Conservation (phyloP, 345 rosid species). For the Excoecaria agallocha region DNA sequence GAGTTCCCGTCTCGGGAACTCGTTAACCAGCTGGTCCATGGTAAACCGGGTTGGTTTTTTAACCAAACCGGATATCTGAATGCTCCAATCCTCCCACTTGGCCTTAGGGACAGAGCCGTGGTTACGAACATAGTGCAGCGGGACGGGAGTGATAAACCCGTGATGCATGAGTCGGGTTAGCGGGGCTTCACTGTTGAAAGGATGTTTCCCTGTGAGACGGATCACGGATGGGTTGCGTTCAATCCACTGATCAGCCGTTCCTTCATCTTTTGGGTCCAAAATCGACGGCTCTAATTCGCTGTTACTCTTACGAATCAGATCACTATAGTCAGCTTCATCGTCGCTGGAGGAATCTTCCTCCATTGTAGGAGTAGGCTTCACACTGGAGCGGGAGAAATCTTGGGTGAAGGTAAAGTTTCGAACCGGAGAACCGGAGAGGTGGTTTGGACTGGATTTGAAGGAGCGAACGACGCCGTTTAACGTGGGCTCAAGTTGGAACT, state of each 20-base stretch:
- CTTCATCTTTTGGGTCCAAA: conserved; percentile 65
- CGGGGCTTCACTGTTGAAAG: conserved; percentile 86
- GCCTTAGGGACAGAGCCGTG: conserved; percentile 77
- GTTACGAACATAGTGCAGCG: conserved; percentile 94
- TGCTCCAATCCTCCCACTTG: conserved; percentile 65
- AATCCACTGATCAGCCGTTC: conserved; percentile 77
- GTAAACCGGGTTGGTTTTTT: conserved; percentile 59
- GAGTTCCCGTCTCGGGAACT: conserved; percentile 63
- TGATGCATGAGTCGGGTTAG: conserved; percentile 80
- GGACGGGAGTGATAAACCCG: conserved; percentile 91
- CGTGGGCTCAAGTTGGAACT: conserved; percentile 46
- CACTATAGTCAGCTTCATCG: conserved; percentile 58
- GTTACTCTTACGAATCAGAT: conserved; percentile 46
- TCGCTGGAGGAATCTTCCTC: conserved; percentile 47
- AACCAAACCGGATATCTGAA: conserved; percentile 77
- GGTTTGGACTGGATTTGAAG: conserved; percentile 42
- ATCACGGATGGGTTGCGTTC: conserved; percentile 75
- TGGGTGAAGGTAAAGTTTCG: conserved; percentile 17
- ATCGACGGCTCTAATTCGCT: conserved; percentile 66
- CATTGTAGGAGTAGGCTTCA: conserved; percentile 10
- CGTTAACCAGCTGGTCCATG: conserved; percentile 71
- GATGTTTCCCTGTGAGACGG: conserved; percentile 96
- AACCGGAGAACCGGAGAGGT: conserved; percentile 39
- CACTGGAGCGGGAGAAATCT: not conserved
- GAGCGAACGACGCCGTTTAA: conserved; percentile 54